These are phyloP conservation scores for Durusdinium trenchii DNA, from an alignment of 73 alveolate genomes.

Conservation along the genomic window DNA sequence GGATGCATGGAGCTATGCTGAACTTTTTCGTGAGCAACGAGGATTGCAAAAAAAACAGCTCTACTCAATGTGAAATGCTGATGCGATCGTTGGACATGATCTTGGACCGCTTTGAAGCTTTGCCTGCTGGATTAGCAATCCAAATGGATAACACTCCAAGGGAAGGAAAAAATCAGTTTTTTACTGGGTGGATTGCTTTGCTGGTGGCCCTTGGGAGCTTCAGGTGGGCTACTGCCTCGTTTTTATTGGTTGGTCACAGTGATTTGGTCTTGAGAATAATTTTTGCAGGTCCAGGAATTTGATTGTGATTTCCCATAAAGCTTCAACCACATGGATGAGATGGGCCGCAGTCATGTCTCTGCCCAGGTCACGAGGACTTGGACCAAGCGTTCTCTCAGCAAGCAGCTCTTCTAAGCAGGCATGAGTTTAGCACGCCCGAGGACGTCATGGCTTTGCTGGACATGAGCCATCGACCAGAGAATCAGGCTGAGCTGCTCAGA, in stretches of 20 bases:
- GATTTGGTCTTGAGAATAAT: background rate
- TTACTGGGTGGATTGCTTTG: background rate
- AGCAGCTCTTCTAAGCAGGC: background rate
- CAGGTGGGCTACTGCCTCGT: background rate
- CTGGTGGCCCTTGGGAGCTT: background rate
- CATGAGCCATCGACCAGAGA: background rate
- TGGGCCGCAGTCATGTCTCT: background rate
- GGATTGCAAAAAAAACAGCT: background rate
- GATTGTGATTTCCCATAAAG: background rate
- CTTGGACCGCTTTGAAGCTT: background rate
- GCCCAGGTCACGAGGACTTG: constrained; percentile 39
- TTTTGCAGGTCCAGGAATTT: background rate
- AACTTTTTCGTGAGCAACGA: background rate
- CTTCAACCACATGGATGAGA: background rate
- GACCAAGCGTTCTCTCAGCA: constrained; percentile 28
- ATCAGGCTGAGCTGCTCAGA: background rate
- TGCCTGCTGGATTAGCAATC: background rate
- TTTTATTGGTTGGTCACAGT: background rate
- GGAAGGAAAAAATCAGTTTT: background rate
- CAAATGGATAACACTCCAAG: background rate
- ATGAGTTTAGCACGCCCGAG: background rate
- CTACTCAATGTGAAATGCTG: background rate
- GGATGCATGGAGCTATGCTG: background rate
- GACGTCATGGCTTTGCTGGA: background rate
- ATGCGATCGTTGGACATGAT: background rate